A percentile compares a stretch with the other conserved stretches of the same genome.
Conservation (phyloP, 148 eudicot species). For the Amaranthus palmeri region DNA sequence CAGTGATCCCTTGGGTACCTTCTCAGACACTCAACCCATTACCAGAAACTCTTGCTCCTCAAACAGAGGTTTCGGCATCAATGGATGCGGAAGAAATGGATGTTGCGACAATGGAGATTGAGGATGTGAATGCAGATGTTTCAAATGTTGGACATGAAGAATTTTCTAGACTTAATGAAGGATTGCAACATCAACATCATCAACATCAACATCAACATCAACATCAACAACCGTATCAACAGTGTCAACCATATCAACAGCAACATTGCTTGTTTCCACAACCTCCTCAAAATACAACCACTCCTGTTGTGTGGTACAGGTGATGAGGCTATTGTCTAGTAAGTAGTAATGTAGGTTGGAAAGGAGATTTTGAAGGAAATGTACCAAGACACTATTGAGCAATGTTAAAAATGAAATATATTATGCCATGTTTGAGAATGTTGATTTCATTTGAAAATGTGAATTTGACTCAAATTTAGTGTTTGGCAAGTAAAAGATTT, state of each 20-base stretch:
- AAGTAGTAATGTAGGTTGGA: constrained; percentile 7
- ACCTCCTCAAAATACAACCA: constrained; percentile 43
- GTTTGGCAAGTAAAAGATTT: too few species aligned
- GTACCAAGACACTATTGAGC: too few species aligned
- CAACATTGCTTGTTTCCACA: constrained; percentile 72
- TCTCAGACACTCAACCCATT: too few species aligned
- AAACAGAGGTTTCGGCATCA: constrained; percentile 30
- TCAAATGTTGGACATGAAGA: constrained; percentile 1
- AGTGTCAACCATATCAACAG: not conserved
- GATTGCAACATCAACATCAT: constrained; percentile 53
- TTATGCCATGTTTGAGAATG: too few species aligned
- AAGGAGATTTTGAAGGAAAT: not conserved
- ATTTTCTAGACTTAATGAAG: constrained; percentile 22
- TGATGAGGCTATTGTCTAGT: constrained; percentile 17
- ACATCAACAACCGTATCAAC: too few species aligned
- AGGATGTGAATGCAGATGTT: constrained; percentile 25
- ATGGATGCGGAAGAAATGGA: constrained; percentile 69
- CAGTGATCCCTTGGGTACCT: constrained; percentile 81
- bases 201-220: constrained; percentile 27
- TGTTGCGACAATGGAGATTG: constrained; percentile 60
- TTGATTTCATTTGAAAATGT: too few species aligned
- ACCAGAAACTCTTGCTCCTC: not conserved
- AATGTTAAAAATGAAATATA: too few species aligned
- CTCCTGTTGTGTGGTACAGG: constrained; percentile 62
- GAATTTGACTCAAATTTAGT: too few species aligned